Percentiles rank a stretch among this genome's conserved stretches.
These are phyloP conservation scores for Paracamarosporium sp. DNA, from an alignment of 2,329 filamentous ascomycete genomes.

Conservation along the genomic window DNA sequence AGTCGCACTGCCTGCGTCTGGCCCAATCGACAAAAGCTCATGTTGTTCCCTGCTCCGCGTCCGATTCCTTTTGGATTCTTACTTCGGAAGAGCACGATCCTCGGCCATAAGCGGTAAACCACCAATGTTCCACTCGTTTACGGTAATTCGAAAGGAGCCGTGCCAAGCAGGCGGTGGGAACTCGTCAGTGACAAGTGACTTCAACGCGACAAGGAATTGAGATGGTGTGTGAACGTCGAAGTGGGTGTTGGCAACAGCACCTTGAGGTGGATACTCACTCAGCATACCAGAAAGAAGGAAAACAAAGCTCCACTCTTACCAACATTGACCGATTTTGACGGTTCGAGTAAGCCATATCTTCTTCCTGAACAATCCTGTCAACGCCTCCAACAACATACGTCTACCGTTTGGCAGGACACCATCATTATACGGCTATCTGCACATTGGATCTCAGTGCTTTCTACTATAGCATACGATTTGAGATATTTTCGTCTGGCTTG, in stretches of 20 bases:
- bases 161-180: too few relatives aligned
- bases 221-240: too few relatives aligned
- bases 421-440: conserved; percentile 3
- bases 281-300: too few relatives aligned
- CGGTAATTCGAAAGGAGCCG: too few relatives aligned
- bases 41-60: conserved; percentile 17
- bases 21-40: conserved; percentile 18
- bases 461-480: conserved; percentile 17
- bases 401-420: background rate
- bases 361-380: too few relatives aligned
- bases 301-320: too few relatives aligned
- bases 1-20: conserved; percentile 13
- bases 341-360: too few relatives aligned
- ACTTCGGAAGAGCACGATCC: background rate
- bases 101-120: background rate
- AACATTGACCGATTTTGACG: too few relatives aligned
- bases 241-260: too few relatives aligned
- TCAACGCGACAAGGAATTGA: too few relatives aligned
- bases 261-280: too few relatives aligned
- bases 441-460: background rate
- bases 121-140: background rate
- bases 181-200: too few relatives aligned
- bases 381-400: background rate
- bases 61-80: conserved; percentile 13
- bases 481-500: conserved; percentile 20